Evolutionary conservation across 257 asterid genomes (phyloP), one percentile per base, ranked within the genome.

Genomic region (Vinca minor): DNA sequence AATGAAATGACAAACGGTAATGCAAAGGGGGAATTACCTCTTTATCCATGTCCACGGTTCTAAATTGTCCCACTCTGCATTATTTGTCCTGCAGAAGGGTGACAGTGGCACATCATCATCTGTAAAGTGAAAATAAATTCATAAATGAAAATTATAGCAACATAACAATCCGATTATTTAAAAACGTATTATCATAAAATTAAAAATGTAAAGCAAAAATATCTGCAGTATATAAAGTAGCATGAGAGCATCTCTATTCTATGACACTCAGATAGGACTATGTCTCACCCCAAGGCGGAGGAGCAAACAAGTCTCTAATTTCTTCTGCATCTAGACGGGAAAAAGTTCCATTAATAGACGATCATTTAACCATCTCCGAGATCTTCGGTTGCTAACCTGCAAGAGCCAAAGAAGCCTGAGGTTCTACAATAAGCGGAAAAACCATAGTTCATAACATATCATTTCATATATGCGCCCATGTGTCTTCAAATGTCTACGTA

Each of bases 291-390:
- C 95, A 92, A 6, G 98, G 98, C 13, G 98, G 98, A 55, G 98
- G 98, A 64, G 98, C 93, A 84, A 92, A 92, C 81, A 92, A 68
- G 68, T n/a, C n/a, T n/a, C n/a, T n/a, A n/a, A n/a, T n/a, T n/a
- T n/a, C n/a, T n/a, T n/a, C n/a, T n/a, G n/a, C n/a, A n/a, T n/a
- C n/a, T n/a, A n/a, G n/a, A n/a, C n/a, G n/a, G n/a, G n/a, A n/a
- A n/a, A n/a, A n/a, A n/a, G n/a, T n/a, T n/a, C n/a, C n/a, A n/a
- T n/a, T n/a, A n/a, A n/a, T n/a, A n/a, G n/a, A n/a, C n/a, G n/a
- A n/a, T n/a, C n/a, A n/a, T n/a, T n/a, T n/a, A n/a, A n/a, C n/a
- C n/a, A n/a, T n/a, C n/a, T n/a, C n/a, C n/a, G n/a, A n/a, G n/a
- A n/a, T n/a, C n/a, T n/a, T n/a, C n/a, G n/a, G n/a, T n/a, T n/a